Percentiles rank a stretch among this genome's conserved stretches.
These are phyloP conservation scores for barrel medic (Medicago truncatula) DNA, from an alignment of 306 rosid genomes.

Conservation along the genomic window MtrunA17r5.0-ANR NC_053049.1:6541501-6542000, in stretches of 20 bases:
- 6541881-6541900: slow-evolving; percentile 3
- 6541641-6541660: neutral
- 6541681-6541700: neutral
- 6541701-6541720: slow-evolving; percentile 9
- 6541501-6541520: slow-evolving; percentile 46
- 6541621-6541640: slow-evolving; percentile 48
- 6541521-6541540: slow-evolving; percentile 59
- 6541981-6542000: neutral
- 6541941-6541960: slow-evolving; percentile 33
- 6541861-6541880: slow-evolving; percentile 43
- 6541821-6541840: neutral
- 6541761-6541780: neutral
- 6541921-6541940: slow-evolving; percentile 45
- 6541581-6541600: slow-evolving; percentile 60
- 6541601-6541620: slow-evolving; percentile 52
- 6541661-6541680: neutral
- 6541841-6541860: neutral
- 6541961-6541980: slow-evolving; percentile 14
- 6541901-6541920: neutral
- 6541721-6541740: neutral
- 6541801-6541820: neutral
- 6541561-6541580: slow-evolving; percentile 52
- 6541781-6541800: neutral
- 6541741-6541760: neutral
- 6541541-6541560: slow-evolving; percentile 59